Percentiles rank a stretch among this genome's conserved stretches.
These are phyloP conservation scores for Fraxinus albicans DNA, from an alignment of 305 asterid genomes.

Conservation along the genomic window DNA sequence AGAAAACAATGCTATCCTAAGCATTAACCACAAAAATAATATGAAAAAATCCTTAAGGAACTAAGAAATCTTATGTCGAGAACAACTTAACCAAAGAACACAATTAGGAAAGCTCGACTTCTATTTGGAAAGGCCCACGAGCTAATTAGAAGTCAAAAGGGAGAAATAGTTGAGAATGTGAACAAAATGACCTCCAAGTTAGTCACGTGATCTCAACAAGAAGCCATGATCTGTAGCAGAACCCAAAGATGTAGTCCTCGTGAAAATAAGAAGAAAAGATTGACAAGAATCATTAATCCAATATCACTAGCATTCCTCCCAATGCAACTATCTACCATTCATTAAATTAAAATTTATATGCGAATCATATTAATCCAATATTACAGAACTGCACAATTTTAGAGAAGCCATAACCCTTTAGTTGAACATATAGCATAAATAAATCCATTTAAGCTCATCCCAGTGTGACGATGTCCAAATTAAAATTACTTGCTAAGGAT, in stretches of 20 bases:
- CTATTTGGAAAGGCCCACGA: background rate
- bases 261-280: background rate
- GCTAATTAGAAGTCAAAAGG: background rate
- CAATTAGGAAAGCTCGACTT: background rate
- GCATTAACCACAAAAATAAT: background rate
- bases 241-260: background rate
- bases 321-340: background rate
- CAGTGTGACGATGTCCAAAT: background rate
- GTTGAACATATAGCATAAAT: background rate
- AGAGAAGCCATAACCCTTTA: background rate
- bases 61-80: background rate
- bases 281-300: background rate
- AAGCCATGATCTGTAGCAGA: background rate
- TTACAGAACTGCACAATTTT: background rate
- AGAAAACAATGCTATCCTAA: background rate
- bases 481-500: background rate
- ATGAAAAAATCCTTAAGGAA: background rate
- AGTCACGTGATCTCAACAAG: background rate
- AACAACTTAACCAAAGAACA: background rate
- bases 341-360: background rate
- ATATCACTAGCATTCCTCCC: background rate
- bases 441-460: background rate
- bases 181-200: background rate
- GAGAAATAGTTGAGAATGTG: background rate
- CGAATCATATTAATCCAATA: background rate